Evolutionary conservation across 139 green algal genomes (phyloP), one percentile per base, ranked within the genome.

Genomic region (Helicosporidium sp.): DNA sequence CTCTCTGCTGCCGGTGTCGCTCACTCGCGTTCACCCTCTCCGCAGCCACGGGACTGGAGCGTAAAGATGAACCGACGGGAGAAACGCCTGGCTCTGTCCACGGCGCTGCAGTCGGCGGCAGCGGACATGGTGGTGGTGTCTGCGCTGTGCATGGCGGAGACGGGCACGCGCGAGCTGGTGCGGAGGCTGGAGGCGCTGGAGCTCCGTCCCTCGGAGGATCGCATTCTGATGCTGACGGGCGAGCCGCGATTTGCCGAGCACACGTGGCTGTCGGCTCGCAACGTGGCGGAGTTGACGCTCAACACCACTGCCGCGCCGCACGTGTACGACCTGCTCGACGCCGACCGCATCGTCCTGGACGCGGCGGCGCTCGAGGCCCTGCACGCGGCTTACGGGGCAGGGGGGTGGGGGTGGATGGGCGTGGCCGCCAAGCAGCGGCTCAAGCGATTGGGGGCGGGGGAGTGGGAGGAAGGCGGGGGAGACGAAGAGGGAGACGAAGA

Each of bases 51-150:
- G 44, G 89, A 97, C 68, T 99, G 83, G 83, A 76, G 50, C 36
- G 85, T 94, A 65, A 87, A 78, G 53, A 97, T 99, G 82, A 99
- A 99, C 80, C 92, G 91, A 69, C 96, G 96, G 76, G 90, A 99
- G 74, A 70, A 74, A 26, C 75, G 77, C 23, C 63, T 99, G 23
- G 89, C 88, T 2, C 54, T 94, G 43, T 77, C 77, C 26, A 96
- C 90, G 28, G 85, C 89, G 10, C 58, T 99, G 44, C 81, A 93
- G 62, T 83, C 52, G 47, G 89, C 90, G 3, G 75, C 80, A 6
- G 49, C 19, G 10, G 76, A 84, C 59, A 83, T 86, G 52, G 68
- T 84, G n/a, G 83, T 96, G 3, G 68, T 92, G 0, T 40, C n/a
- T n/a, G n/a, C n/a, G n/a, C n/a, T n/a, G n/a, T n/a, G n/a, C n/a